Conservation (phyloP, 306 rosid species). For the Pyrus bretschneideri region DNA sequence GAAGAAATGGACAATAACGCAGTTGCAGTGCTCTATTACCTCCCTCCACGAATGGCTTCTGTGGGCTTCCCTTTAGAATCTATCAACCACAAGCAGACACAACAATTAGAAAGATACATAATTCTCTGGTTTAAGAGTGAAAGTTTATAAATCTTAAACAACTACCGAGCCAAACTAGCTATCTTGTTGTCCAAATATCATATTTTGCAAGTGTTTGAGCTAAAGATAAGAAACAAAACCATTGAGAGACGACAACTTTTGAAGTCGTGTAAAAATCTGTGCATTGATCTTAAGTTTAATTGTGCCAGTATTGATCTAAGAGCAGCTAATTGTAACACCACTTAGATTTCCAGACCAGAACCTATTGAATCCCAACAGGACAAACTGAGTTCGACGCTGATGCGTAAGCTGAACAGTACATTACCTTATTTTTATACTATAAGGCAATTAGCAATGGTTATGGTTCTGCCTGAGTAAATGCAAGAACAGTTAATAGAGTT, state of each 20-base stretch:
- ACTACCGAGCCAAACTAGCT: neutral
- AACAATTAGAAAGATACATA: neutral
- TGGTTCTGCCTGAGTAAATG: neutral
- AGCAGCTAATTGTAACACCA: neutral
- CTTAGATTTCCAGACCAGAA: neutral
- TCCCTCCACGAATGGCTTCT: conserved; percentile 98
- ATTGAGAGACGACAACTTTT: neutral
- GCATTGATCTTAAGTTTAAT: neutral
- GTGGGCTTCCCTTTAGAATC: conserved; percentile 85
- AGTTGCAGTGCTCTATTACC: conserved; percentile 42
- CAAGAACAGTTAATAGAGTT: neutral
- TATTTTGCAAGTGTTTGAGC: neutral
- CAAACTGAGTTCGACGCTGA: neutral
- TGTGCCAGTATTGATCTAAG: neutral
- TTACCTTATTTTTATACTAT: neutral
- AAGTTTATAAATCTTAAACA: neutral
- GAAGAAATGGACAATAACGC: conserved; percentile 15
- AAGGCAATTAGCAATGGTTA: neutral
- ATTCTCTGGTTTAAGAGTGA: neutral
- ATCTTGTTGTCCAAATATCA: neutral
- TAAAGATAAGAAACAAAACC: neutral
- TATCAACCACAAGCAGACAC: conserved; percentile 22
- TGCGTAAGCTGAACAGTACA: neutral
- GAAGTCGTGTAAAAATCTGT: neutral
- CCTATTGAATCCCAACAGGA: neutral